A percentile compares a stretch with the other conserved stretches of the same genome.
Evolutionary conservation across 1,284 basidiomycete species (phyloP).

Genomic region (Leccinum fuscescens): DNA sequence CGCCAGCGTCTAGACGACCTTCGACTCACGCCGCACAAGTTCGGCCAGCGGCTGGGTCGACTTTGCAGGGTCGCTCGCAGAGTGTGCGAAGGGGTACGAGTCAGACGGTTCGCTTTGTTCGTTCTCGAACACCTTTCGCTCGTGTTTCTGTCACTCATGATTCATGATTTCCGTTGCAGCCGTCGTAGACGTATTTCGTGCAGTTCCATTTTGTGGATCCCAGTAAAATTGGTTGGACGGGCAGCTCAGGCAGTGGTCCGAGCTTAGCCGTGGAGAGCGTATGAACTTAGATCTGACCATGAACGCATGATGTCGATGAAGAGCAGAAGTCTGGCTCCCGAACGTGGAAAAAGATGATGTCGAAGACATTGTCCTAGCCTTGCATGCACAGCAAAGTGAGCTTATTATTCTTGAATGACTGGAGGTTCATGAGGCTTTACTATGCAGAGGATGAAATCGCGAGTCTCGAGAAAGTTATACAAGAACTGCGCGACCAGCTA

Average conservation of each 20-base stretch:
- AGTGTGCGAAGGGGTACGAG: constrained; percentile 28
- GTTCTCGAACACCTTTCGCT: constrained; percentile 7
- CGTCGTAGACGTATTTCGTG: constrained; percentile 25
- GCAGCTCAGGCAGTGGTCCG: neutral
- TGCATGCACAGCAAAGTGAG: neutral
- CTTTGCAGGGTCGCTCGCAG: constrained; percentile 15
- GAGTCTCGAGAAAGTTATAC: neutral
- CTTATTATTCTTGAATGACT: neutral
- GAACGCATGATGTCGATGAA: neutral
- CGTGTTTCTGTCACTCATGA: neutral
- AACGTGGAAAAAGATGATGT: neutral
- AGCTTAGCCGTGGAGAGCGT: neutral
- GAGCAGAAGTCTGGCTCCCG: neutral
- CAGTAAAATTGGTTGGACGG: constrained; percentile 24
- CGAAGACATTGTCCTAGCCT: neutral
- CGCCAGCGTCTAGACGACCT: constrained; percentile 24
- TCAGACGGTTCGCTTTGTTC: constrained; percentile 23
- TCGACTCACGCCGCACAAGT: constrained; percentile 24
- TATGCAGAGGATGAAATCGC: neutral
- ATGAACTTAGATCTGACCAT: neutral
- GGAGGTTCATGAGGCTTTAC: neutral
- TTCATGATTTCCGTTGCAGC: constrained; percentile 8
- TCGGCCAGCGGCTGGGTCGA: constrained; percentile 9
- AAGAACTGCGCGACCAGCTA: neutral
- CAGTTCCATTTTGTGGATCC: constrained; percentile 21